Evolutionary conservation across 768 basidiomycete genomes (phyloP), one percentile per base, ranked within the genome.

Genomic region (Clathrus columnatus): DNA sequence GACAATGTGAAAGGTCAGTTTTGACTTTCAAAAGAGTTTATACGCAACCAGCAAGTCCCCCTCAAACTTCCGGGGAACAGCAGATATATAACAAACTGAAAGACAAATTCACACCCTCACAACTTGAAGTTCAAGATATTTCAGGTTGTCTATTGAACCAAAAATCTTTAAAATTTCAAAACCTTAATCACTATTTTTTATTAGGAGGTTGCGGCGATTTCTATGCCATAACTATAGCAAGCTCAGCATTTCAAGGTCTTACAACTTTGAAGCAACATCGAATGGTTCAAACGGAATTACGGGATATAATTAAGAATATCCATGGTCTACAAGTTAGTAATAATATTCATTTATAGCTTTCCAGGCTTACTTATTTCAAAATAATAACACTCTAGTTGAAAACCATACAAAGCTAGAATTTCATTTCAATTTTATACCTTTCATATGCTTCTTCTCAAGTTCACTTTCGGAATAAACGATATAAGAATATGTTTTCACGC

Each of bases 201-300:
- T 32, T 47, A 96, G 95, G 93, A 52, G 96, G 96, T 21, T 98
- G 96, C 66, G 96, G 96, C n/a, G 79, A 84, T 4, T 99, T 98
- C 70, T 99, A 95, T 63, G 89, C 93, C 43, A 94, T 99, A 59
- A 78, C 80, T 11, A 88, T 99, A 59, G 80, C 87, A 4, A 92
- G 90, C 57, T 68, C 81, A n/a, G 77, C 77, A 1, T 98, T 99
- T 76, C 83, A 85, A 60, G 95, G 87, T 7, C 70, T 98, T 41
- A 69, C 88, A 1, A 86, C 82, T 43, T 83, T 98, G 52, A 94
- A 96, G 73, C 96, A 99, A 68, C 96, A 99, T 69, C 82, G 83
- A 57, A 73, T 96, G 26, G 92, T 99, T 36, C 94, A 87, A 11
- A 79, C 90, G 57, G 76, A 79, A 8, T 71, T 99, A 60, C 93